Percentiles rank a stretch among this genome's conserved stretches.
These are phyloP conservation scores for Prunus mira DNA, from an alignment of 306 rosid species.

Conservation along the genomic window DNA sequence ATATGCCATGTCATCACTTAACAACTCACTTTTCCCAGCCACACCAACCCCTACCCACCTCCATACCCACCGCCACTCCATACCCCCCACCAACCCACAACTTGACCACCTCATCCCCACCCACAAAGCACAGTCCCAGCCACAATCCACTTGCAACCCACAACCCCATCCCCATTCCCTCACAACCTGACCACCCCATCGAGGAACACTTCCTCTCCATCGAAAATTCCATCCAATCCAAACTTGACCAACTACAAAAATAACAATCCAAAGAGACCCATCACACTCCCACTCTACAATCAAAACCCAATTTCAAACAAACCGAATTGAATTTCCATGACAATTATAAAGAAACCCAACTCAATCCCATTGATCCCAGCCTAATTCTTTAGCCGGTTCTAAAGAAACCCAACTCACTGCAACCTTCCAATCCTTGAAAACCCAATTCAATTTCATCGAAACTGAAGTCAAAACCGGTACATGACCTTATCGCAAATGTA, in stretches of 20 bases:
- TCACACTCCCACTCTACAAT: not conserved
- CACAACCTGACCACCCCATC: not conserved
- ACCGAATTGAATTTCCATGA: not conserved
- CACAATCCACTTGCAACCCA: too few species aligned
- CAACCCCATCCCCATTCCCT: too few species aligned
- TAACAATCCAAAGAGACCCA: not conserved
- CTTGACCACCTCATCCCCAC: too few species aligned
- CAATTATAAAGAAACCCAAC: not conserved
- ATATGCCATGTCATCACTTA: too few species aligned
- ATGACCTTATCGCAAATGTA: not conserved
- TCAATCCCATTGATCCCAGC: not conserved
- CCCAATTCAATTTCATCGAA: not conserved
- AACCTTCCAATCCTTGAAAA: not conserved
- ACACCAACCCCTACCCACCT: too few species aligned
- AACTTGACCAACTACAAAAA: conserved; percentile 3
- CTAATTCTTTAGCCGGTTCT: not conserved
- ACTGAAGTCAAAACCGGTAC: not conserved
- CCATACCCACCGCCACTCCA: too few species aligned
- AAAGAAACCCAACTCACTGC: not conserved
- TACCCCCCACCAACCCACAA: too few species aligned
- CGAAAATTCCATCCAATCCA: conserved; percentile 22
- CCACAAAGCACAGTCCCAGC: too few species aligned
- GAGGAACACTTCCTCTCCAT: conserved; percentile 33
- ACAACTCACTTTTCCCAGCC: too few species aligned
- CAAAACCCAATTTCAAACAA: not conserved